Percentiles rank a stretch among this genome's conserved stretches.
Conservation (phyloP, 306 rosid genomes). For the Trifolium subterraneum region DNA sequence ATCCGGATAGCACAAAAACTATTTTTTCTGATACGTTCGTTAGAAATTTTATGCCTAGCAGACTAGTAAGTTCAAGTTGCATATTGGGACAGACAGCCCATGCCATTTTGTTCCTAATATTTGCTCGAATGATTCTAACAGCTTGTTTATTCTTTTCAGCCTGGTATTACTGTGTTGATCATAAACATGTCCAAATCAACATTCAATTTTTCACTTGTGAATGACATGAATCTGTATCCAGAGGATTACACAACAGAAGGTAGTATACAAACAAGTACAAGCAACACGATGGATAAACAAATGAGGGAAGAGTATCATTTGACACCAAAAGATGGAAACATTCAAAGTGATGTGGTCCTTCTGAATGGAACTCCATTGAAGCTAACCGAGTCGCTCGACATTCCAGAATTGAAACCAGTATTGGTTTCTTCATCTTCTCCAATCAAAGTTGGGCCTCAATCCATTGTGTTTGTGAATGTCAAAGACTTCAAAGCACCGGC, state of each 20-base stretch:
- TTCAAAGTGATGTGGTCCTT: slow-evolving; percentile 56
- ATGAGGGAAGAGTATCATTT: slow-evolving; percentile 70
- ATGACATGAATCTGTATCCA: slow-evolving; percentile 43
- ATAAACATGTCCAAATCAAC: slow-evolving; percentile 67
- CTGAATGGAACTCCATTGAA: slow-evolving; percentile 58
- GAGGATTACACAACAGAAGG: neutral
- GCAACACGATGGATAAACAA: neutral
- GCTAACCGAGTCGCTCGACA: slow-evolving; percentile 45
- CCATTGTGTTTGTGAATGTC: slow-evolving; percentile 54
- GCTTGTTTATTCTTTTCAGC: slow-evolving; percentile 38
- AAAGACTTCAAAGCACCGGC: slow-evolving; percentile 55
- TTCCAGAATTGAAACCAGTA: slow-evolving; percentile 55
- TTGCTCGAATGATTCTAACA: neutral
- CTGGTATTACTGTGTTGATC: slow-evolving; percentile 54
- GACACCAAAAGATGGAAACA: slow-evolving; percentile 60
- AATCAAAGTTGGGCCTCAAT: slow-evolving; percentile 48
- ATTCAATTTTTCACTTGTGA: slow-evolving; percentile 38
- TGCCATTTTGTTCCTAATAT: too few relatives aligned
- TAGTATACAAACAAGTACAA: neutral
- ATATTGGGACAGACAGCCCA: too few relatives aligned
- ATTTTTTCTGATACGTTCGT: too few relatives aligned
- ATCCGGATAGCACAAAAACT: too few relatives aligned
- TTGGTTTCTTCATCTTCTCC: slow-evolving; percentile 49
- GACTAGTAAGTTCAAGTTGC: too few relatives aligned
- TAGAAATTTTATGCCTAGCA: too few relatives aligned